These are phyloP conservation scores for Aureobasidium namibiae DNA, from an alignment of 2,329 filamentous ascomycete species.

Conservation along the genomic window DNA sequence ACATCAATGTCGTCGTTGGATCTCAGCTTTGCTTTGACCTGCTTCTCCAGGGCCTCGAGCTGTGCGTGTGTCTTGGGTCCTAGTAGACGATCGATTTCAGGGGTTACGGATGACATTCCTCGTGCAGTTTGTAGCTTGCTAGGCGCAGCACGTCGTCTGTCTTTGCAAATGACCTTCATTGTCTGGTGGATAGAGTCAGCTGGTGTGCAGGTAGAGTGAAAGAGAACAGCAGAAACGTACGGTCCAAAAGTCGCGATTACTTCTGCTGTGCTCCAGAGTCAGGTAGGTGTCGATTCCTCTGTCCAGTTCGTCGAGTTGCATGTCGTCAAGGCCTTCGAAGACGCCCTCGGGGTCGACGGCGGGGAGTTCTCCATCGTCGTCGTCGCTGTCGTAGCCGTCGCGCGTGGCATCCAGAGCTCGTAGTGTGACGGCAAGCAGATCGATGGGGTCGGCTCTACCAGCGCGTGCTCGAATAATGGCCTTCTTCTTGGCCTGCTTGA, in stretches of 20 bases:
- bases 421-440: conserved; percentile 86
- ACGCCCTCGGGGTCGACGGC: conserved; percentile 74
- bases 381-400: conserved; percentile 73
- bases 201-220: background rate
- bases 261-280: conserved; percentile 66
- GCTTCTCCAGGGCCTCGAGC: conserved; percentile 74
- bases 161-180: conserved; percentile 73
- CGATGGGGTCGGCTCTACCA: conserved; percentile 82
- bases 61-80: conserved; percentile 79
- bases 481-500: conserved; percentile 97
- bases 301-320: conserved; percentile 66
- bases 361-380: conserved; percentile 67
- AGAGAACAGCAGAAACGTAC: conserved; percentile 37
- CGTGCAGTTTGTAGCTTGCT: conserved; percentile 54
- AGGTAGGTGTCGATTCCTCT: conserved; percentile 75
- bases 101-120: conserved; percentile 71
- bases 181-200: conserved; percentile 43
- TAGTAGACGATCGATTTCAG: conserved; percentile 82
- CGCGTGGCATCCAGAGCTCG: conserved; percentile 79
- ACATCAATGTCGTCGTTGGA: conserved; percentile 90
- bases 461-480: conserved; percentile 90
- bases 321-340: conserved; percentile 61
- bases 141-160: conserved; percentile 58
- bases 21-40: conserved; percentile 77
- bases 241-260: conserved; percentile 83